Base-by-base conservation (phyloP, 495 filamentous ascomycete species). In the Aspergillus saccharolyticus region DNA sequence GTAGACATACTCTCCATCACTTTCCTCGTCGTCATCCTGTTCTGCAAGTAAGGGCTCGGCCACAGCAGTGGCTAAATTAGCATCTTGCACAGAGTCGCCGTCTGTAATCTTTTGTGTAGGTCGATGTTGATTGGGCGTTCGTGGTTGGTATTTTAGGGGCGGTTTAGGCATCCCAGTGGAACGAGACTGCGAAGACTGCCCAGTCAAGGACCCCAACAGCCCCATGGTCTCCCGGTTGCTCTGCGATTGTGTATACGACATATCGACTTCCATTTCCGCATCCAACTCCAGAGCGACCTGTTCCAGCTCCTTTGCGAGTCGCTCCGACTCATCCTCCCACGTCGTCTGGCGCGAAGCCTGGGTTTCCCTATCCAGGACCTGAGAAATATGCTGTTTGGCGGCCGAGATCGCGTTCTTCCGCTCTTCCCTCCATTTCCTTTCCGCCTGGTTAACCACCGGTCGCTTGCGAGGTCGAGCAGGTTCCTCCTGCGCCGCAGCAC, bases 1-100 rank as follows among this genome's bases (percentile, higher is more conserved):
- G 66, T 84, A 83, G 47, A 86, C 82, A 64, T 81, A 88, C 45
- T 83, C 80, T n/a, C 60, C 70, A 10, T 85, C 82, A 39, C 68
- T 72, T 16, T 77, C 72, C 9, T 63, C 66, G 19, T 70, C 68
- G 5, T 67, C 59, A 55, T 64, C 62, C 42, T 56, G 33, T 8
- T 53, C 45, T 57, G 55, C 42, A 43, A 52, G 44, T 0, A 24
- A 22, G 44, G 43, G 1, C 44, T 48, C 44, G 21, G 61, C 19
- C 25, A 24, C 25, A 3, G 25, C 9, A 4, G 25, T 9, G 25
- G 25, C n/a, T 15, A 44, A 42, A 28, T 57, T 48, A 52, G 19
- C 21, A 14, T 44, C 10, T n/a, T 44, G 19, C 4, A 33, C 43
- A 30, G 47, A 18, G 52, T 17, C 44, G 69, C 66, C 42, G 61